phyloP scores from a whole-genome alignment of 768 basidiomycete species.

The Serpula lacrymans region DNA sequence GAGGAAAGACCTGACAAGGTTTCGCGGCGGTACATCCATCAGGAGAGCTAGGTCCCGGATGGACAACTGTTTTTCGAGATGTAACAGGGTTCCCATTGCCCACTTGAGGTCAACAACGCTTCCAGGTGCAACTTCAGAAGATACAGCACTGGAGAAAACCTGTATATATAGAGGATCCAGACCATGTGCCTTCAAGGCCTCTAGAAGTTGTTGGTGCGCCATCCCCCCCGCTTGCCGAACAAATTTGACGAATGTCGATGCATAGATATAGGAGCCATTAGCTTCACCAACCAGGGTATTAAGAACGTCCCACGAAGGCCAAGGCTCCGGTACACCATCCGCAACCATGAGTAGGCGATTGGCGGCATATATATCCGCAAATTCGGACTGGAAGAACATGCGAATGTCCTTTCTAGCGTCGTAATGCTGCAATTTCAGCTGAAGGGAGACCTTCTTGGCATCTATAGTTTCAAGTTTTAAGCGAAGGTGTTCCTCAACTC shows the following conservation, averaged over 20 bases:
- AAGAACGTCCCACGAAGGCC: constrained; percentile 21
- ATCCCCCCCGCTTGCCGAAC: too few relatives aligned
- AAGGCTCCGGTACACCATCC: constrained; percentile 12
- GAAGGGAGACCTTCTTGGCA: constrained; percentile 6
- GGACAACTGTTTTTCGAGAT: constrained; percentile 10
- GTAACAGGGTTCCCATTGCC: constrained; percentile 13
- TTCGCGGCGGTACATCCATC: constrained; percentile 6
- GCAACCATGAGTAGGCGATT: constrained; percentile 21
- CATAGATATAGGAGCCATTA: constrained; percentile 22
- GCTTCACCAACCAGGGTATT: constrained; percentile 15
- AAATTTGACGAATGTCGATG: constrained; percentile 23
- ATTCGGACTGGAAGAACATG: constrained; percentile 14
- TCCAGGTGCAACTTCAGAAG: constrained; percentile 9
- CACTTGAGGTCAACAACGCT: too few relatives aligned
- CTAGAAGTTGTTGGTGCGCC: constrained; percentile 13
- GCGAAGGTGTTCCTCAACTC: constrained; percentile 14
- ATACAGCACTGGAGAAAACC: constrained; percentile 12
- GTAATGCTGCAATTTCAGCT: constrained; percentile 18
- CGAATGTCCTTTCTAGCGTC: constrained; percentile 18
- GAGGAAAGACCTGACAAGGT: constrained; percentile 12
- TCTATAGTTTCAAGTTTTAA: constrained; percentile 13
- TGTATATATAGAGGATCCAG: constrained; percentile 14
- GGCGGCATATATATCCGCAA: constrained; percentile 11
- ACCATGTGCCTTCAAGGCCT: constrained; percentile 12
- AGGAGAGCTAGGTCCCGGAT: constrained; percentile 8